Conservation (phyloP, 2,329 filamentous ascomycete species). For the Hymenoscyphus fraxineus region DNA sequence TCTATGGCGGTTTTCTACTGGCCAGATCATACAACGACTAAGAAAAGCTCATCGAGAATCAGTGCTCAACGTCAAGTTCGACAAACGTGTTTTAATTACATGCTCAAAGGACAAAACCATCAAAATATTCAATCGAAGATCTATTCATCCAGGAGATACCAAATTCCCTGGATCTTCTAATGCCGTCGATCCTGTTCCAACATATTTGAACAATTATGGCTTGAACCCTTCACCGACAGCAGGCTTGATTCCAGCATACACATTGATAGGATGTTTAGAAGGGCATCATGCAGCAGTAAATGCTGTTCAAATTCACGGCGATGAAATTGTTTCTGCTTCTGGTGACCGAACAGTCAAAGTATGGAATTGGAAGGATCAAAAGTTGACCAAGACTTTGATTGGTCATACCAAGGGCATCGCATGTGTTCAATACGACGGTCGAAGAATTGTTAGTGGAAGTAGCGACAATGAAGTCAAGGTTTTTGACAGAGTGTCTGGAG, state of each 20-base stretch:
- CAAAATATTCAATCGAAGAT: constrained; percentile 85
- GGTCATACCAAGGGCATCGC: constrained; percentile 95
- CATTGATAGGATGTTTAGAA: constrained; percentile 72
- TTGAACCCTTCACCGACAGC: constrained; percentile 44
- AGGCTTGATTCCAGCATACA: constrained; percentile 61
- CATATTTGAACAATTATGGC: constrained; percentile 51
- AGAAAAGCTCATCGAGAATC: constrained; percentile 79
- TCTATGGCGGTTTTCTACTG: constrained; percentile 90
- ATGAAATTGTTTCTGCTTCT: constrained; percentile 89
- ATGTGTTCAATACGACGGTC: constrained; percentile 93
- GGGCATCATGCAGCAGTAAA: constrained; percentile 93
- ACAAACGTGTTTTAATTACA: constrained; percentile 86
- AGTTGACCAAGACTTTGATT: constrained; percentile 71
- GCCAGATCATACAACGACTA: constrained; percentile 73
- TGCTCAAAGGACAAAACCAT: constrained; percentile 97
- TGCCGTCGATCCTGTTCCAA: constrained; percentile 50
- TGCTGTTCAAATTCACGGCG: constrained; percentile 82
- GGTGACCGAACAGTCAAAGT: constrained; percentile 92
- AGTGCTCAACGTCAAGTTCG: constrained; percentile 89
- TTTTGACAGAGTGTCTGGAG: constrained; percentile 79
- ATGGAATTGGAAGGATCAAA: constrained; percentile 82
- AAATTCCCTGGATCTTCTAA: constrained; percentile 46
- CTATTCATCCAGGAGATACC: constrained; percentile 57
- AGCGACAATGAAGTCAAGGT: constrained; percentile 96
- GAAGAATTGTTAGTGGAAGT: constrained; percentile 90